Conservation (phyloP, 1,139 yeast species). For the Ogataea hybrid region DNA sequence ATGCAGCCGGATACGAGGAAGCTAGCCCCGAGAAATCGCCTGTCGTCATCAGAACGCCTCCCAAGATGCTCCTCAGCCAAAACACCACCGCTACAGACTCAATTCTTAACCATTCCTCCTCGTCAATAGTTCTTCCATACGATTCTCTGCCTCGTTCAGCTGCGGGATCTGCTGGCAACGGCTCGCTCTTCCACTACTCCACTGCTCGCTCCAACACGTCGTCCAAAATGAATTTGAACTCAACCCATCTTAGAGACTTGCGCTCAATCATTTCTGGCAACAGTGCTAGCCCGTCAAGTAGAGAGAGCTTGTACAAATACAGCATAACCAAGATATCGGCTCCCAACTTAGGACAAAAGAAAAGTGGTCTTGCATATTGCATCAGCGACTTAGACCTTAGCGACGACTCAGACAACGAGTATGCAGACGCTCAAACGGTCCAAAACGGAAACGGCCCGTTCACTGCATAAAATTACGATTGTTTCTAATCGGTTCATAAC, state of each 20-base stretch:
- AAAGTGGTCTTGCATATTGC: conserved; percentile 29
- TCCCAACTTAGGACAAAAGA: conserved; percentile 10
- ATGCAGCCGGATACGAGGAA: conserved; percentile 13
- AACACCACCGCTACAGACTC: conserved; percentile 20
- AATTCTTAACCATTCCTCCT: conserved; percentile 16
- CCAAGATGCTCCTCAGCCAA: conserved; percentile 17
- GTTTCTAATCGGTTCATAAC: conserved; percentile 8
- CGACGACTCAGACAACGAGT: conserved; percentile 20
- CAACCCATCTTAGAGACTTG: conserved; percentile 22
- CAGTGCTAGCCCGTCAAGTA: conserved; percentile 4
- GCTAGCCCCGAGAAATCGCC: conserved; percentile 11
- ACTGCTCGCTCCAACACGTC: conserved; percentile 16
- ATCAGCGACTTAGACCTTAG: conserved; percentile 25
- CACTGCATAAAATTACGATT: conserved; percentile 1
- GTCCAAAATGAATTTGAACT: conserved; percentile 12
- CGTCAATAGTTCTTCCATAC: conserved; percentile 13
- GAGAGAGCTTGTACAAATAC: conserved; percentile 7
- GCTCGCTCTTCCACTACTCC: conserved; percentile 12
- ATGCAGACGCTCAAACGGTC: conserved; percentile 1
- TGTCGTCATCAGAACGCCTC: conserved; percentile 15
- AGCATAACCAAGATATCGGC: conserved; percentile 12
- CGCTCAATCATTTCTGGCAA: conserved; percentile 21
- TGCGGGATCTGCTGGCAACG: conserved; percentile 8
- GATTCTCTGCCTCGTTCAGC: conserved; percentile 10
- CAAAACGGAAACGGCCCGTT: conserved; percentile 4